Evolutionary conservation across 2,329 filamentous ascomycete genomes (phyloP).

Genomic region (Sarocladium brachiariae): DNA sequence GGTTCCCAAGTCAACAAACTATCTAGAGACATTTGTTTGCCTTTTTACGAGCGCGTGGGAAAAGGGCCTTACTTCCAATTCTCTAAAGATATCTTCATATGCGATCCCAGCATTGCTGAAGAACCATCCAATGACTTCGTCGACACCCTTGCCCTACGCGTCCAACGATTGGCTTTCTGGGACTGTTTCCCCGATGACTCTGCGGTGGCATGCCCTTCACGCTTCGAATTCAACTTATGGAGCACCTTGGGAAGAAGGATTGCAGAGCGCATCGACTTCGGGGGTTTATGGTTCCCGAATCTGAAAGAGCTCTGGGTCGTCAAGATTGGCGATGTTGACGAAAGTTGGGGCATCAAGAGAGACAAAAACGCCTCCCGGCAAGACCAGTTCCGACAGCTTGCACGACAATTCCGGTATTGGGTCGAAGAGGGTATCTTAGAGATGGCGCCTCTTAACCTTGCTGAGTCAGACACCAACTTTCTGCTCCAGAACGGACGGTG

Average conservation of each 20-base stretch:
- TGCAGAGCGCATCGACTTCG: conserved; percentile 28
- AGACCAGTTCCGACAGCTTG: conserved; percentile 23
- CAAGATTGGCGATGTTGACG: conserved; percentile 31
- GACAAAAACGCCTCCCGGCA: conserved; percentile 24
- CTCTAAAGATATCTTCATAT: conserved; percentile 29
- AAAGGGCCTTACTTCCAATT: conserved; percentile 31
- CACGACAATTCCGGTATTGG: conserved; percentile 32
- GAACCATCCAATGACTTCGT: conserved; percentile 22
- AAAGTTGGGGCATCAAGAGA: conserved; percentile 28
- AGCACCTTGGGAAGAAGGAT: conserved; percentile 24
- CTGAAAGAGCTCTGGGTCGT: conserved; percentile 31
- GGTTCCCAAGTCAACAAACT: conserved; percentile 31
- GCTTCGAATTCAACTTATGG: conserved; percentile 29
- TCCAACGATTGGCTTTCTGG: conserved; percentile 31
- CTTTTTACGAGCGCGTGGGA: conserved; percentile 28
- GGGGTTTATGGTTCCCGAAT: conserved; percentile 32
- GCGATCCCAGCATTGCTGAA: conserved; percentile 29
- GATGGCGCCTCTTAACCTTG: conserved; percentile 27
- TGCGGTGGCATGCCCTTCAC: conserved; percentile 25
- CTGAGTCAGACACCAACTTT: conserved; percentile 26
- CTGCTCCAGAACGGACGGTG: conserved; percentile 29
- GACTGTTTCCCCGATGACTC: conserved; percentile 33
- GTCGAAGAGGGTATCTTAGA: conserved; percentile 30
- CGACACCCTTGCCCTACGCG: conserved; percentile 25
- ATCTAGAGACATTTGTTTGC: conserved; percentile 26